Evolutionary conservation across 1,139 yeast genomes (phyloP).

Genomic region (Pichia terricola): DNA sequence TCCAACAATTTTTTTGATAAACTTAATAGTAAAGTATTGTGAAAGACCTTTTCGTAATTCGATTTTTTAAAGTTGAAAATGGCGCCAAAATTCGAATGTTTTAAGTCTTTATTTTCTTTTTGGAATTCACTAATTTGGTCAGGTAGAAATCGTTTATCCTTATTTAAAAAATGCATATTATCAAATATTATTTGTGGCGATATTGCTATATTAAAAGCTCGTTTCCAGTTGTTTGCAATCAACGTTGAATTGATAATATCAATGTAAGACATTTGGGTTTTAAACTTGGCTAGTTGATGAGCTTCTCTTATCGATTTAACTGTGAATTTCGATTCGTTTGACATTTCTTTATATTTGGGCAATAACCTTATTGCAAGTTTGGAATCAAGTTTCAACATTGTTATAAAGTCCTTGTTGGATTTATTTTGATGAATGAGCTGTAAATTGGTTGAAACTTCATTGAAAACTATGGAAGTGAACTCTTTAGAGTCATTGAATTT

Average conservation of each 20-base stretch:
- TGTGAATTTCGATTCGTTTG: background rate
- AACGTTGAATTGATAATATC: background rate
- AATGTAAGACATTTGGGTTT: background rate
- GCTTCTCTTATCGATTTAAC: constrained; percentile 1
- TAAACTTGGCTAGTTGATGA: constrained; percentile 1
- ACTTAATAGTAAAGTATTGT: background rate
- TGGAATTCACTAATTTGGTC: background rate
- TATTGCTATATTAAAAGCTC: too few species aligned
- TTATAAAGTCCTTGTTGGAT: background rate
- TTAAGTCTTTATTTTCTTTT: background rate
- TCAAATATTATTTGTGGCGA: too few species aligned
- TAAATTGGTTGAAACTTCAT: background rate
- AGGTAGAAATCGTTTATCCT: too few species aligned
- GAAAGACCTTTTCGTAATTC: background rate
- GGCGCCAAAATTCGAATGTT: constrained; percentile 2
- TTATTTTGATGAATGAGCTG: background rate
- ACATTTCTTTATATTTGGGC: background rate
- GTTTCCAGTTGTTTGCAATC: constrained; percentile 2
- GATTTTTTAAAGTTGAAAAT: background rate
- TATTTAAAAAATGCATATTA: too few species aligned
- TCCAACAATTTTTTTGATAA: background rate
- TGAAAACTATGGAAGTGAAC: constrained; percentile 1
- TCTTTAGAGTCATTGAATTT: background rate
- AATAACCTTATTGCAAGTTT: background rate
- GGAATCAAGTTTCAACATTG: background rate